Evolutionary conservation across 2,329 filamentous ascomycete genomes (phyloP).

Genomic region (Monilinia fructicola): DNA sequence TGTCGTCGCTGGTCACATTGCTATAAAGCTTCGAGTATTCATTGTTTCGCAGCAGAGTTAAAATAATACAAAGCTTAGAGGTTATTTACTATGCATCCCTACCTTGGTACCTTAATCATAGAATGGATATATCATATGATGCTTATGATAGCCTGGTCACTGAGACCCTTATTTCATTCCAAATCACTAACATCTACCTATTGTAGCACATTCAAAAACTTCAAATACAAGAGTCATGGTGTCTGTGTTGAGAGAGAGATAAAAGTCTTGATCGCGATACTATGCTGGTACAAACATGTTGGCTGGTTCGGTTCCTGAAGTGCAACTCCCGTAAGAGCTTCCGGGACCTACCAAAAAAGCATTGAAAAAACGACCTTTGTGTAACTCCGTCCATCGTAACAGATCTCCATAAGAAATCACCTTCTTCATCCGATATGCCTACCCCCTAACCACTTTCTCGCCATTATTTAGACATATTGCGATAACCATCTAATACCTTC

Average conservation of each 20-base stretch:
- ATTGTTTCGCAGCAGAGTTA: background rate
- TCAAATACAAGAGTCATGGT: background rate
- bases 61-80: too few species aligned
- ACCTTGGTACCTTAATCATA: too few species aligned
- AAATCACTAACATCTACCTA: background rate
- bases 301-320: slow-evolving; percentile 31
- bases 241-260: slow-evolving; percentile 14
- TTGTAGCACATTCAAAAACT: background rate
- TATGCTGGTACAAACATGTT: slow-evolving; percentile 39
- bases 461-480: slow-evolving; percentile 72
- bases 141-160: background rate
- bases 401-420: slow-evolving; percentile 31
- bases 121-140: background rate
- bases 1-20: too few species aligned
- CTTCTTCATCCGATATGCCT: slow-evolving; percentile 20
- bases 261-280: slow-evolving; percentile 39
- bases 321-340: slow-evolving; percentile 31
- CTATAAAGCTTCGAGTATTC: background rate
- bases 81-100: background rate
- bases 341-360: slow-evolving; percentile 31
- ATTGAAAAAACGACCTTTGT: slow-evolving; percentile 38
- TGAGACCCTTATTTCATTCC: background rate
- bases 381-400: slow-evolving; percentile 40
- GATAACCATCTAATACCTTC: slow-evolving; percentile 90
- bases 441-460: slow-evolving; percentile 5